Conservation (phyloP, 495 filamentous ascomycete species). For the Corynascus novoguineensis region DNA sequence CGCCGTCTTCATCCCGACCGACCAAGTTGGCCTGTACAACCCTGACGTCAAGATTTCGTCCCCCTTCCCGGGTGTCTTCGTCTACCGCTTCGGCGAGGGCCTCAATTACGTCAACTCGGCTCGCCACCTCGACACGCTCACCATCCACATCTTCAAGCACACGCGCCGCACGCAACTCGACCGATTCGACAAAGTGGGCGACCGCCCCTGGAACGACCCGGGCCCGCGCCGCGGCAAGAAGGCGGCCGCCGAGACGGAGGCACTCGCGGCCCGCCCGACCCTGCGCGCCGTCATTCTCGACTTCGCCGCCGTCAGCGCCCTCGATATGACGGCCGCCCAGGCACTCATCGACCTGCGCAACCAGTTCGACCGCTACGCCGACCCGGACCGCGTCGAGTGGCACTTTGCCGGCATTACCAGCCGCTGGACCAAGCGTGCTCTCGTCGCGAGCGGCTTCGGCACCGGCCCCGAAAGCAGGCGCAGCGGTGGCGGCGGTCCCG, state of each 20-base stretch:
- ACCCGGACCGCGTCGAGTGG: constrained; percentile 52
- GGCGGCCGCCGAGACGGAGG: constrained; percentile 32
- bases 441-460: constrained; percentile 37
- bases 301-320: constrained; percentile 92
- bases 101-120: constrained; percentile 95
- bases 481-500: constrained; percentile 1
- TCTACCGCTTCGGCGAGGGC: constrained; percentile 94
- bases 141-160: constrained; percentile 62
- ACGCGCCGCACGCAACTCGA: constrained; percentile 73
- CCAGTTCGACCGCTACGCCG: constrained; percentile 83
- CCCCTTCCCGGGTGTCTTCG: constrained; percentile 92
- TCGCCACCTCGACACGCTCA: constrained; percentile 80
- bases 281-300: constrained; percentile 92
- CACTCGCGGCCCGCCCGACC: constrained; percentile 54
- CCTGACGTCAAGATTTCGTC: constrained; percentile 70
- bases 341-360: constrained; percentile 96
- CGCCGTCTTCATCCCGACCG: constrained; percentile 85
- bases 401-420: constrained; percentile 83
- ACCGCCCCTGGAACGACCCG: constrained; percentile 95
- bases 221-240: constrained; percentile 53
- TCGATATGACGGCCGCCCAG: constrained; percentile 91
- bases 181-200: constrained; percentile 59
- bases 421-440: constrained; percentile 93
- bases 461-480: constrained; percentile 34
- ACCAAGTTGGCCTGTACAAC: constrained; percentile 85